Evolutionary conservation across 2,329 filamentous ascomycete genomes (phyloP), one percentile per base, ranked within the genome.

Genomic region (Chalaropsis ovoidea): DNA sequence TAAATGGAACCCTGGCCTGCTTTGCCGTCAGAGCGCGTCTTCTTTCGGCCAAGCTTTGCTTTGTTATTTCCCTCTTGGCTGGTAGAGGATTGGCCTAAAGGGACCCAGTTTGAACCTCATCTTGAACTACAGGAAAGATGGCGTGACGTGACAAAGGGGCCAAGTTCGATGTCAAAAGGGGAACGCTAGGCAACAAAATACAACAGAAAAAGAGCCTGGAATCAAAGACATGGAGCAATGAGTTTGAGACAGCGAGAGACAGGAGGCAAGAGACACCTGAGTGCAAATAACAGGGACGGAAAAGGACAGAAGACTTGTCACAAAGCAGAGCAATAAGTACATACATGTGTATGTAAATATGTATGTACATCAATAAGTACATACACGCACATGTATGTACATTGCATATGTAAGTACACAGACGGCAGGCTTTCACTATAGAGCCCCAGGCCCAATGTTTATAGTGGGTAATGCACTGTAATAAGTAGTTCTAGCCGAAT

Each of bases 61-160:
- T 35, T 31, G n/a, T 35, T 31, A 10, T 35, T 35, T 35, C 7
- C n/a, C 17, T 35, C n/a, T 27, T 10, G 13, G 15, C 10, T 27
- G 15, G 2, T 15, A 27, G 11, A 24, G 2, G 47, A n/a, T 52
- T 27, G 22, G 10, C 2, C 47, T 52, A 52, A 52, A 43, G 39
- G 60, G 41, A 45, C 45, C 60, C 35, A 62, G 60, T 42, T 27
- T 62, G 60, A 62, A 62, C 60, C 24, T 62, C 60, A 42, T 62
- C 39, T 24, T 4, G 41, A 45, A 19, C 13, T 19, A 27, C 1
- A 45, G 22, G 11, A 10, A 45, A 27, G 8, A 22, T 39, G 8
- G 35, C 8, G 8, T 7, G 42, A 6, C 8, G 41, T 41, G 6
- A 31, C n/a, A 17, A 45, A 43, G 31, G 17, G 39, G 11, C 5